These are phyloP conservation scores for Fusarium irregulare DNA, from an alignment of 2,329 filamentous ascomycete species.

Conservation along the genomic window DNA sequence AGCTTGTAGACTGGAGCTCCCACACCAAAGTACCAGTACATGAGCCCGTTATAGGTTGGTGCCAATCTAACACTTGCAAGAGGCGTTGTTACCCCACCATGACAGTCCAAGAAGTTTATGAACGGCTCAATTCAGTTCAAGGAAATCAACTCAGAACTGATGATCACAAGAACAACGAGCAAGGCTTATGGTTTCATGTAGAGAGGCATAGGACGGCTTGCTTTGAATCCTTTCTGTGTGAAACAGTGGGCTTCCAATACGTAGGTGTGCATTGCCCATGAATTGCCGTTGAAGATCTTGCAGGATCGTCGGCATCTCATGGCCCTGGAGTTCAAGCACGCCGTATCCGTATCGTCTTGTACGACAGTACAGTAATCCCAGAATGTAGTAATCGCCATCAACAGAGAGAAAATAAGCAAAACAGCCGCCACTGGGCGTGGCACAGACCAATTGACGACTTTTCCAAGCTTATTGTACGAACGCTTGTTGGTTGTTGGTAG, in stretches of 20 bases:
- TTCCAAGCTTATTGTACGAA: background rate
- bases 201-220: background rate
- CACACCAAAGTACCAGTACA: slow-evolving; percentile 33
- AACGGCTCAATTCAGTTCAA: slow-evolving; percentile 19
- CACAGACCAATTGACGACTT: slow-evolving; percentile 10
- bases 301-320: slow-evolving; percentile 27
- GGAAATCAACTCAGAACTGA: background rate
- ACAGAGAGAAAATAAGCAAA: slow-evolving; percentile 14
- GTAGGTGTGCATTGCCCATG: slow-evolving; percentile 15
- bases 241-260: slow-evolving; percentile 22
- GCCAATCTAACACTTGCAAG: slow-evolving; percentile 21
- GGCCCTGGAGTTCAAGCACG: slow-evolving; percentile 9
- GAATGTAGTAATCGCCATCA: slow-evolving; percentile 37
- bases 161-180: slow-evolving; percentile 6
- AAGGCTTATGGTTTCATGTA: slow-evolving; percentile 26
- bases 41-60: slow-evolving; percentile 12
- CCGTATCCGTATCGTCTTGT: background rate
- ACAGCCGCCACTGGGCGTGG: slow-evolving; percentile 6
- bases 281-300: slow-evolving; percentile 32
- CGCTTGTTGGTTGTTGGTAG: slow-evolving; percentile 20
- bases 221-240: background rate
- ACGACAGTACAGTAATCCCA: slow-evolving; percentile 6
- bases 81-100: slow-evolving; percentile 36
- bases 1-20: slow-evolving; percentile 37
- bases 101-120: slow-evolving; percentile 27